Conservation (phyloP, 2,329 filamentous ascomycete genomes). For the Akanthomyces dipterigenus region DNA sequence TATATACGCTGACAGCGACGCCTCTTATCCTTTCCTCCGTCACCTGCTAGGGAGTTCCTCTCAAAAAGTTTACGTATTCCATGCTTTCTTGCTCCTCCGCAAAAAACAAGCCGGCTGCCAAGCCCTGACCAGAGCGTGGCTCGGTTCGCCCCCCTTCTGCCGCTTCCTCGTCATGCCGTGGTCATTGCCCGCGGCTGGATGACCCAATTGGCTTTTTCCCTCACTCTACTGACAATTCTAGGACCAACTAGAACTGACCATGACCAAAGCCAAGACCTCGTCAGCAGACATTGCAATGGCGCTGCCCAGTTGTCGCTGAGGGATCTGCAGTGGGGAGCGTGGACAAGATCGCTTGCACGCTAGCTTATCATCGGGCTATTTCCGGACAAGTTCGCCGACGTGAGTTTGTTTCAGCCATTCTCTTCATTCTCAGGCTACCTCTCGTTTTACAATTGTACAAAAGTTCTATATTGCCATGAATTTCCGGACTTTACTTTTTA, state of each 20-base stretch:
- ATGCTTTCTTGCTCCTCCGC: not conserved
- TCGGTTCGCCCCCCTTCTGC: not conserved
- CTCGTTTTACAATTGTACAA: constrained; percentile 8
- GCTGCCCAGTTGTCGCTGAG: not conserved
- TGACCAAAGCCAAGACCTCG: not conserved
- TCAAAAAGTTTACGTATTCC: not conserved
- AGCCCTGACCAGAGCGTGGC: not conserved
- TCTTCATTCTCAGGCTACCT: not conserved
- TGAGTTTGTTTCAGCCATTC: not conserved
- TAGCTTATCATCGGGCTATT: not conserved
- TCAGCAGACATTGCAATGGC: not conserved
- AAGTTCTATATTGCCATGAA: constrained; percentile 10
- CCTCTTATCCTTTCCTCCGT: not conserved
- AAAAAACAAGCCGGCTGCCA: not conserved
- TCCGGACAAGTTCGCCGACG: not conserved
- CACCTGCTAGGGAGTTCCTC: not conserved
- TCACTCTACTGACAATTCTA: not conserved
- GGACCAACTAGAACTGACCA: not conserved
- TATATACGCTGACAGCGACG: not conserved
- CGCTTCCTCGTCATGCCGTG: not conserved
- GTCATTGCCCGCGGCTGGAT: not conserved
- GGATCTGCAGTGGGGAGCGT: too few relatives aligned
- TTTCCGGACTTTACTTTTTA: not conserved
- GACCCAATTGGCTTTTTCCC: not conserved
- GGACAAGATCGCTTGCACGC: not conserved